Conservation (phyloP, 176 grass and related monocot genomes). For the Zoysia pacifica region DNA sequence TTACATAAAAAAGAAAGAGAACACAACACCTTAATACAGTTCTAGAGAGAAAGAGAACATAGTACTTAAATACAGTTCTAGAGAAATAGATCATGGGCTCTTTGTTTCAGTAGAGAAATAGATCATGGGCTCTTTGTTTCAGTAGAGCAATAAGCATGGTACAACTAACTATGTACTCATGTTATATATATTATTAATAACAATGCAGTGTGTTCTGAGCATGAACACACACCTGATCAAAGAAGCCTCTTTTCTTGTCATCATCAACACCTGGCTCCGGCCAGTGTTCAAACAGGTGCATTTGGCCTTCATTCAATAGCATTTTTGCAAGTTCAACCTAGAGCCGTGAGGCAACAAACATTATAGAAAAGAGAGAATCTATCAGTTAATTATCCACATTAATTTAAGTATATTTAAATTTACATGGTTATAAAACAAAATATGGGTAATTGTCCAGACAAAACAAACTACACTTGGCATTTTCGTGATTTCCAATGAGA, state of each 20-base stretch:
- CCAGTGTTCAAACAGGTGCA: constrained; percentile 84
- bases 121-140: too few species aligned
- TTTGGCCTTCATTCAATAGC: constrained; percentile 66
- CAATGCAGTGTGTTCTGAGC: not conserved
- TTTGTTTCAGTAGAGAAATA: not conserved
- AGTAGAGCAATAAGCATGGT: not conserved
- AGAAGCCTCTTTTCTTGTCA: constrained; percentile 74
- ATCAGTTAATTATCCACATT: not conserved
- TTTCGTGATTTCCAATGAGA: not conserved
- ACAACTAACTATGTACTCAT: not conserved
- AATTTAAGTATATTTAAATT: not conserved
- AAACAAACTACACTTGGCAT: not conserved
- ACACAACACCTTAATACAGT: too few species aligned
- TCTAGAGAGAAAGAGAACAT: too few species aligned
- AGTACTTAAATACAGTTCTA: not conserved
- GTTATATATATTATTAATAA: not conserved
- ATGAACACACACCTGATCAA: constrained; percentile 62
- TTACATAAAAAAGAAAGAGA: too few species aligned
- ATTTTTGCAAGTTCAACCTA: constrained; percentile 74
- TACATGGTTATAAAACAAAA: not conserved
- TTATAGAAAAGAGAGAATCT: not conserved
- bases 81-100: not conserved
- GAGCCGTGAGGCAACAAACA: constrained; percentile 13
- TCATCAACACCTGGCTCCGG: constrained; percentile 61
- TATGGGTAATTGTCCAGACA: not conserved